Evolutionary conservation across 345 rosid species (phyloP), one percentile per base, ranked within the genome.

Genomic region (Chamaenerion angustifolium): DNA sequence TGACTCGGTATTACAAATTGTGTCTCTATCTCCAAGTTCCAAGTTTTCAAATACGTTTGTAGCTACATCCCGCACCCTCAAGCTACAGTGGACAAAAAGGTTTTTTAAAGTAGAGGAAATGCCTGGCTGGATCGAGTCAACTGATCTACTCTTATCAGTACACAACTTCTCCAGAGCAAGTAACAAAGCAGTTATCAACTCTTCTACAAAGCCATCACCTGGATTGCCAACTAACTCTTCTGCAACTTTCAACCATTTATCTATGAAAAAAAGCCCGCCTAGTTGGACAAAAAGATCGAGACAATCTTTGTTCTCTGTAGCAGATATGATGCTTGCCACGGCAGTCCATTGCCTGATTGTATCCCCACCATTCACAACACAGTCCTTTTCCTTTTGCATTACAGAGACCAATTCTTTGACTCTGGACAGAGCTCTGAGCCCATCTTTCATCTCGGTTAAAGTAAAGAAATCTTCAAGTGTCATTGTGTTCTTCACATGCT

Each of bases 391-490:
- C 65, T 78, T 78, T 70, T 69, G 79, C 81, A 92, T 80, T 40
- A 78, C 75, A 61, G 70, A 52, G 55, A 87, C 59, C 56, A 92
- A 76, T 69, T 92, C 96, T 35, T 76, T 77, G 49, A 84, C 93
- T 50, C 93, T 80, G 60, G 82, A 76, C 56, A 80, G 80, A 59
- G 52, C 70, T 19, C 81, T 59, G 45, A 87, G 82, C 64, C 98
- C 98, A 79, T 92, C 95, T 64, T 77, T 92, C 77, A 83, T 78
- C 79, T 92, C 96, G 13, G 85, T 62, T 42, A 82, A 63, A 51
- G 90, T 80, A 70, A 87, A 92, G 68, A 92, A 82, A 78, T 87
- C 98, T 66, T 92, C 96, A 4, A 87, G 85, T 11, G 81, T 77
- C 98, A 92, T 92, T 40, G 48, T 61, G 72, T 31, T 31, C 68